Conservation (phyloP, 108 stramenopile species). For the Schizochytrium sp. region DNA sequence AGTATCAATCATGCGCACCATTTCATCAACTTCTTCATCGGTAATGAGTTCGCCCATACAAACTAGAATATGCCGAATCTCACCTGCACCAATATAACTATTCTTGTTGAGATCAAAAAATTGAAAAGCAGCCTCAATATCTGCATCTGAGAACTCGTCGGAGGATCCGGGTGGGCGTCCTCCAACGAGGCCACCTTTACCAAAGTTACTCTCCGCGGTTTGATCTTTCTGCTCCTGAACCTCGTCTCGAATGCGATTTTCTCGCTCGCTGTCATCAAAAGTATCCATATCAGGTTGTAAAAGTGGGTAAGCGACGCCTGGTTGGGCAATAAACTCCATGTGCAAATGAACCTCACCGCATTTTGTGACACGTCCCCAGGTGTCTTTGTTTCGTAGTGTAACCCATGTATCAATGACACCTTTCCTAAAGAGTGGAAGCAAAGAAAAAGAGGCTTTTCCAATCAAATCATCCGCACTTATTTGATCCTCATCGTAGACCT, state of each 20-base stretch:
- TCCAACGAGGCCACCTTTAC: not conserved
- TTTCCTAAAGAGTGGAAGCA: slow-evolving; percentile 80
- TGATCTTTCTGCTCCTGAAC: slow-evolving; percentile 25
- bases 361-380: slow-evolving; percentile 69
- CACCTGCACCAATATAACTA: slow-evolving; percentile 81
- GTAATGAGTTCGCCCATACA: slow-evolving; percentile 90
- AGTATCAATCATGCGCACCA: slow-evolving; percentile 84
- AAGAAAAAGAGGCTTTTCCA: slow-evolving; percentile 73
- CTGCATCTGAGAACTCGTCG: slow-evolving; percentile 79
- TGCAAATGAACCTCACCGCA: slow-evolving; percentile 76
- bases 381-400: slow-evolving; percentile 72
- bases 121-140: slow-evolving; percentile 81
- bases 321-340: slow-evolving; percentile 76
- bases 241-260: slow-evolving; percentile 45
- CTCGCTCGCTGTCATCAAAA: slow-evolving; percentile 75
- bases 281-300: slow-evolving; percentile 75
- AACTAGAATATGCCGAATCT: slow-evolving; percentile 82
- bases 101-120: slow-evolving; percentile 85
- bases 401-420: slow-evolving; percentile 74
- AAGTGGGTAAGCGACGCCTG: slow-evolving; percentile 80
- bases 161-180: not conserved
- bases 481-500: slow-evolving; percentile 78
- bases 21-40: slow-evolving; percentile 71
- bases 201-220: not conserved
- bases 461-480: slow-evolving; percentile 74